phyloP scores from a whole-genome alignment of 129 eudicot species.

The Centrapalus pauciflorus region DNA sequence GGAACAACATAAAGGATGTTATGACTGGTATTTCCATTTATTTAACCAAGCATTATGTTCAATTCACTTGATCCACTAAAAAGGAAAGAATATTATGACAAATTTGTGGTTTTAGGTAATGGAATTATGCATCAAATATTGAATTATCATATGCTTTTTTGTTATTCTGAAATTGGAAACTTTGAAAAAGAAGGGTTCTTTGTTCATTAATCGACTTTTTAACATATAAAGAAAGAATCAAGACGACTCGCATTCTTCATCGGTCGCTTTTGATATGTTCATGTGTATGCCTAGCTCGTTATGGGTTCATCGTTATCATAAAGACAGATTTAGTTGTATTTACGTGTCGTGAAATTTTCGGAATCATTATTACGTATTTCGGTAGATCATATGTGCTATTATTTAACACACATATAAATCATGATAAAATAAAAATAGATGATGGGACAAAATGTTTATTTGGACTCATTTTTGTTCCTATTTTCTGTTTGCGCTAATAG shows the following conservation, averaged over 20 bases:
- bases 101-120: constrained; percentile 15
- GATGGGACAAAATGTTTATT: constrained; percentile 1
- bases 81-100: constrained; percentile 19
- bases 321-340: neutral
- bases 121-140: constrained; percentile 10
- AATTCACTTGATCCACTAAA: constrained; percentile 16
- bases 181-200: constrained; percentile 20
- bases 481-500: too few relatives aligned
- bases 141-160: constrained; percentile 27
- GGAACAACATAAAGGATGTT: constrained; percentile 17
- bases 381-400: neutral
- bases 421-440: neutral
- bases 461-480: too few relatives aligned
- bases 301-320: constrained; percentile 18
- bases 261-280: constrained; percentile 16
- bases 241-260: constrained; percentile 9
- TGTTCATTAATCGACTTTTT: constrained; percentile 13
- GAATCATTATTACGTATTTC: neutral
- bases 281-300: neutral
- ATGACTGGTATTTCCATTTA: constrained; percentile 28
- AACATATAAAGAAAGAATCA: constrained; percentile 30
- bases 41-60: constrained; percentile 17
- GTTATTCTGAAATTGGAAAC: constrained; percentile 25
- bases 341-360: neutral
- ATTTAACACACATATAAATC: neutral